Evolutionary conservation across 2,329 filamentous ascomycete genomes (phyloP), one percentile per base, ranked within the genome.

Genomic region (Aspergillus caelatus): DNA sequence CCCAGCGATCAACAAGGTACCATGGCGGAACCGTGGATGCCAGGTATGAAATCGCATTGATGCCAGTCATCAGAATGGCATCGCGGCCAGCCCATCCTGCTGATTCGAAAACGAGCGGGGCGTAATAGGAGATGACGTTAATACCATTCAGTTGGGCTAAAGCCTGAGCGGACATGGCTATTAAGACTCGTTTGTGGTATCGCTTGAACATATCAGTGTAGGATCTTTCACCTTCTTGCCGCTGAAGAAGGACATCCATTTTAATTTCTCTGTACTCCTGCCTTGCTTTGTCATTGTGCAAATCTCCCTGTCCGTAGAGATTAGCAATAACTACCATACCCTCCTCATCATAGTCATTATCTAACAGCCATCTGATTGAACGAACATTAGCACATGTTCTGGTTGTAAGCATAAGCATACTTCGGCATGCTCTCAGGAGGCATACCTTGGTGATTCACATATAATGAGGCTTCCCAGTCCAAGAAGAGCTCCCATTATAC

Each of bases 61-160:
- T 92, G 61, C 95, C 95, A 8, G 95, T 97, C 95, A 98, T 98
- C 65, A 98, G 85, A 67, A 98, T 91, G 6, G 95, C 95, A 63
- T 93, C 86, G 69, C 94, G 92, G 32, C 94, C 95, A 61, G 88
- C 81, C 95, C 94, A 98, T n/a, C 95, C 94, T 43, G 95, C 95
- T 64, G 94, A 94, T 79, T 97, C 94, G 73, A 99, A 98, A 19
- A 98, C 94, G 61, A 96, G 88, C 0, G 95, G 95, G 1, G 95
- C 95, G 75, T 99, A 99, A 84, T 98, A 99, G 1, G 94, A 98
- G 67, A 99, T 99, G 76, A 99, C 95, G 80, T 99, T 99, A 82
- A 99, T 99, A 68, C 95, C 95, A 81, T 98, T 98, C 60, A 99
- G 88, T 80, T 99, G 95, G 32, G 95, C 95, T 68, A 99, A 87